Conservation (phyloP, 192 early-diverging fungal genomes). For the Spinellus fusiger region DNA sequence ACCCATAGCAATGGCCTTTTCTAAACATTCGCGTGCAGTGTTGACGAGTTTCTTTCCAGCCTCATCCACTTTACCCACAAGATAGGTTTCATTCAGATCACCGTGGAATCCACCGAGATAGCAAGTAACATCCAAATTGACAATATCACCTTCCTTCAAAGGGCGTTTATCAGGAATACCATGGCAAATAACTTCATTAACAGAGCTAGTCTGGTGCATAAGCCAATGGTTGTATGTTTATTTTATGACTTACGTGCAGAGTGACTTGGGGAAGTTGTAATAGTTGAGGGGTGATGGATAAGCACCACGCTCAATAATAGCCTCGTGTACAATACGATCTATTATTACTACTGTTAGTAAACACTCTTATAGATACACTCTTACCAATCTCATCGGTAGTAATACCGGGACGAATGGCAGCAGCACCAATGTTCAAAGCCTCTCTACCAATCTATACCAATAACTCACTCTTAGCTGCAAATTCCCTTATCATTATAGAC, state of each 20-base stretch:
- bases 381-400: constrained; percentile 87
- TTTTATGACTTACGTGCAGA: constrained; percentile 67
- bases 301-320: constrained; percentile 80
- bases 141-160: constrained; percentile 91
- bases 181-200: constrained; percentile 87
- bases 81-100: constrained; percentile 93
- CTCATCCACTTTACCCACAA: constrained; percentile 85
- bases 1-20: constrained; percentile 89
- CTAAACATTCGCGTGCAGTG: constrained; percentile 79
- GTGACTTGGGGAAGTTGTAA: constrained; percentile 91
- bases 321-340: constrained; percentile 93
- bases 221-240: not conserved
- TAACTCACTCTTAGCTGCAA: constrained; percentile 7
- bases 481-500: constrained; percentile 10
- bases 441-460: constrained; percentile 67
- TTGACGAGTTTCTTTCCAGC: constrained; percentile 68
- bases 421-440: constrained; percentile 81
- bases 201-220: constrained; percentile 27
- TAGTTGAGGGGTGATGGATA: constrained; percentile 99
- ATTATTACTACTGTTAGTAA: not conserved
- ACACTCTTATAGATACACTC: not conserved
- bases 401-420: constrained; percentile 75
- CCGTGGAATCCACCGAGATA: constrained; percentile 91
- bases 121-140: constrained; percentile 89
- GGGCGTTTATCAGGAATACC: constrained; percentile 94